These are phyloP conservation scores for Capronia americana DNA, from an alignment of 2,329 filamentous ascomycete genomes.

Conservation along the genomic window DNA sequence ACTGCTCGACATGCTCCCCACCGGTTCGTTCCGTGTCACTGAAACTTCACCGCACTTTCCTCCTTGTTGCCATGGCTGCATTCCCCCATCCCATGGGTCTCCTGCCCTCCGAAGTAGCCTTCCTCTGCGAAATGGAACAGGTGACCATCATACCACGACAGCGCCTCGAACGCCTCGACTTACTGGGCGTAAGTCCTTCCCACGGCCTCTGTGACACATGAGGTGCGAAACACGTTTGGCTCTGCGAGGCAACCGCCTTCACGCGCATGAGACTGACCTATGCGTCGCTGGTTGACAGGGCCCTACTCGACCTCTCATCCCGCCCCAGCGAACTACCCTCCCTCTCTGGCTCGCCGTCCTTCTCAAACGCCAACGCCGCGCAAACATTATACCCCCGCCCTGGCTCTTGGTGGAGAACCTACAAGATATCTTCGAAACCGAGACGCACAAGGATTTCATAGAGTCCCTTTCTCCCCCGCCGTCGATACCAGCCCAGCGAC, in stretches of 20 bases:
- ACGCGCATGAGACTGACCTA: background rate
- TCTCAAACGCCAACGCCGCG: slow-evolving; percentile 90
- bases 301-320: slow-evolving; percentile 74
- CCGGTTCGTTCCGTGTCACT: background rate
- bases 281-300: slow-evolving; percentile 63
- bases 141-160: slow-evolving; percentile 93
- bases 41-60: background rate
- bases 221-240: slow-evolving; percentile 26
- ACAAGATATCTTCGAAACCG: slow-evolving; percentile 76
- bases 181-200: slow-evolving; percentile 76
- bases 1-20: no score
- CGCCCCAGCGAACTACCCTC: slow-evolving; percentile 77
- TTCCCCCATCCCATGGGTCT: slow-evolving; percentile 70
- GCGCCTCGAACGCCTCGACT: slow-evolving; percentile 80
- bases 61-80: slow-evolving; percentile 55
- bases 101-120: slow-evolving; percentile 86
- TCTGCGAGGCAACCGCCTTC: background rate
- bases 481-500: slow-evolving; percentile 49
- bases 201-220: slow-evolving; percentile 40
- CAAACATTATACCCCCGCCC: slow-evolving; percentile 87
- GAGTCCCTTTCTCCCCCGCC: slow-evolving; percentile 79
- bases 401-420: slow-evolving; percentile 85
- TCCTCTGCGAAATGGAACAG: slow-evolving; percentile 96
- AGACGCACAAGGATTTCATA: slow-evolving; percentile 71
- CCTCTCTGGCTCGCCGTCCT: slow-evolving; percentile 95